Evolutionary conservation across 2,329 filamentous ascomycete genomes (phyloP).

Genomic region (Pyricularia grisea): DNA sequence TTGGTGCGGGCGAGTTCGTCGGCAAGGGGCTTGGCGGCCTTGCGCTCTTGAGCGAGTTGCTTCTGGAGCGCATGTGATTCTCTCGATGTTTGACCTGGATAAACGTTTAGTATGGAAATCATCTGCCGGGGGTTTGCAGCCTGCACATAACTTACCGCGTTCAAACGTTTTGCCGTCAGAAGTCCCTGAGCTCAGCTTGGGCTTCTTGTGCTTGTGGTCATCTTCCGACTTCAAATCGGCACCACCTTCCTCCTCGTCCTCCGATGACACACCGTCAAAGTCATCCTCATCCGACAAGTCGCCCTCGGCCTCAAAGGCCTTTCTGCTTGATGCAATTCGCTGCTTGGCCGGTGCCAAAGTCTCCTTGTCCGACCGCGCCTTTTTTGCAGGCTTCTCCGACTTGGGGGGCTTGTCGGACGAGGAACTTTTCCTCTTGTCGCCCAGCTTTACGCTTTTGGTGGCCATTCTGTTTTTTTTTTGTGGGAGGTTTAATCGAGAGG

Average conservation of each 20-base stretch:
- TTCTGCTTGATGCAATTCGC: slow-evolving; percentile 24
- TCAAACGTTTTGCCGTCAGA: slow-evolving; percentile 29
- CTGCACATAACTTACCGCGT: slow-evolving; percentile 21
- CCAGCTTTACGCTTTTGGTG: slow-evolving; percentile 33
- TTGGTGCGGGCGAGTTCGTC: slow-evolving; percentile 83
- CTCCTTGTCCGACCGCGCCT: slow-evolving; percentile 29
- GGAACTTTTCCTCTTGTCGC: slow-evolving; percentile 48
- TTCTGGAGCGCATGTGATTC: slow-evolving; percentile 94
- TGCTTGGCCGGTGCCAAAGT: slow-evolving; percentile 41
- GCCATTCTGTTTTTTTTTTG: slow-evolving; percentile 28
- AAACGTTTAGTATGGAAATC: not conserved
- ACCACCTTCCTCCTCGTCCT: slow-evolving; percentile 45
- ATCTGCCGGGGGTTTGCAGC: not conserved
- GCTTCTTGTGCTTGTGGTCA: slow-evolving; percentile 10
- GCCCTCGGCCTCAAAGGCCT: slow-evolving; percentile 23
- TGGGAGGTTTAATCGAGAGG: not conserved
- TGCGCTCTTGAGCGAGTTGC: slow-evolving; percentile 76
- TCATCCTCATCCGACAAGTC: slow-evolving; percentile 24
- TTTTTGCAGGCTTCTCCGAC: slow-evolving; percentile 36
- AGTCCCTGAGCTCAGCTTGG: slow-evolving; percentile 13
- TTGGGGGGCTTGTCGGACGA: slow-evolving; percentile 32
- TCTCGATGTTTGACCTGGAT: slow-evolving; percentile 45
- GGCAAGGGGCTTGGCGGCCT: slow-evolving; percentile 84
- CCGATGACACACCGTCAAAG: slow-evolving; percentile 34
- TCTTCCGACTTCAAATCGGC: slow-evolving; percentile 33